These are phyloP conservation scores for Populus ilicifolia DNA, from an alignment of 345 rosid species.

Conservation along the genomic window DNA sequence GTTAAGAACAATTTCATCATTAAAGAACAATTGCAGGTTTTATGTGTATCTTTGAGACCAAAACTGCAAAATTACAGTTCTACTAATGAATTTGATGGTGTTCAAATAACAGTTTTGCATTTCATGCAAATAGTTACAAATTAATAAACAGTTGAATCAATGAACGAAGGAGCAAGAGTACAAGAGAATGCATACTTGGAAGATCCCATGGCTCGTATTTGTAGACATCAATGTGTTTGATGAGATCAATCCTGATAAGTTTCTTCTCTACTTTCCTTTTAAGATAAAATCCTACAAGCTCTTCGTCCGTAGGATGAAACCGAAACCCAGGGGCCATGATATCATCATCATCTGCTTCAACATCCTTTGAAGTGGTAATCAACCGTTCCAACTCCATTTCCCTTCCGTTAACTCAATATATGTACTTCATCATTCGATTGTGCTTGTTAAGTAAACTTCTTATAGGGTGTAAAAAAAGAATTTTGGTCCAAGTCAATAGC, in stretches of 20 bases:
- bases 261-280: slow-evolving; percentile 50
- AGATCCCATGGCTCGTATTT: slow-evolving; percentile 59
- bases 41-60: no score
- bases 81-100: not conserved
- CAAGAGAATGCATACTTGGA: slow-evolving; percentile 26
- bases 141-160: not conserved
- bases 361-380: not conserved
- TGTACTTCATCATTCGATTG: not conserved
- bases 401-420: not conserved
- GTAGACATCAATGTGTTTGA: slow-evolving; percentile 47
- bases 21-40: not conserved
- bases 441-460: no score
- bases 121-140: not conserved
- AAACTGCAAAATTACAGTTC: not conserved
- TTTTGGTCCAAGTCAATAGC: not conserved
- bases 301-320: slow-evolving; percentile 54
- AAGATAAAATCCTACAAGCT: slow-evolving; percentile 50
- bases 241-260: slow-evolving; percentile 36
- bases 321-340: slow-evolving; percentile 45
- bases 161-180: not conserved
- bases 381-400: slow-evolving; percentile 32
- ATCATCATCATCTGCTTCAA: slow-evolving; percentile 27
- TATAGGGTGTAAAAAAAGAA: not conserved
- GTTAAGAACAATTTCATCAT: not conserved
- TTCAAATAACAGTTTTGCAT: not conserved